Percentiles rank a stretch among this genome's conserved stretches.
Conservation (phyloP, 2,329 filamentous ascomycete species). For the Exserohilum rostratum region DNA sequence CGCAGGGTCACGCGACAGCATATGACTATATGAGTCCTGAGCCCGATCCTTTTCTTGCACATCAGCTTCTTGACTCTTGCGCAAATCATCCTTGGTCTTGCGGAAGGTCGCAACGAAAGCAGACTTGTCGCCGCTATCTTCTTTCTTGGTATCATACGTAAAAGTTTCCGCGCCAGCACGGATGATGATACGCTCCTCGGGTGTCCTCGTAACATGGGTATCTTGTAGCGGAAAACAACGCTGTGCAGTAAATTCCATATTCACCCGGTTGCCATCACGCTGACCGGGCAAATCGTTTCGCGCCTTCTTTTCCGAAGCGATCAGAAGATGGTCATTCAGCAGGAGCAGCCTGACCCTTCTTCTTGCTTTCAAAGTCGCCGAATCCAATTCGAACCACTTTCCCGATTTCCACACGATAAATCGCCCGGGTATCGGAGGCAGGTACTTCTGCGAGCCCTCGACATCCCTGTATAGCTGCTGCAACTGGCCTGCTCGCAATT, state of each 20-base stretch:
- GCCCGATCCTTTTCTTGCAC: slow-evolving; percentile 85
- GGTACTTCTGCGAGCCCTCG: slow-evolving; percentile 96
- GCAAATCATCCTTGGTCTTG: slow-evolving; percentile 89
- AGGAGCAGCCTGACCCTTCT: slow-evolving; percentile 89
- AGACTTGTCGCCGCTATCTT: slow-evolving; percentile 78
- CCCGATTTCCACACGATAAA: slow-evolving; percentile 94
- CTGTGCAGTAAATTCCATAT: slow-evolving; percentile 81
- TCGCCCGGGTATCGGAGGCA: slow-evolving; percentile 87
- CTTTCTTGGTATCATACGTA: slow-evolving; percentile 89
- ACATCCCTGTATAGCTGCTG: slow-evolving; percentile 93
- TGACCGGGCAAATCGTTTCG: slow-evolving; percentile 70
- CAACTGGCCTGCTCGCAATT: slow-evolving; percentile 70
- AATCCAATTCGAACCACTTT: slow-evolving; percentile 94
- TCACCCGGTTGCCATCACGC: slow-evolving; percentile 48
- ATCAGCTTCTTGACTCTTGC: slow-evolving; percentile 83
- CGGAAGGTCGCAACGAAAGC: slow-evolving; percentile 85
- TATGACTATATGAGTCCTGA: slow-evolving; percentile 84
- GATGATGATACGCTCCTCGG: slow-evolving; percentile 73
- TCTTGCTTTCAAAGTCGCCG: slow-evolving; percentile 93
- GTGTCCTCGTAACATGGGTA: slow-evolving; percentile 87
- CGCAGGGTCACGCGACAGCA: slow-evolving; percentile 77
- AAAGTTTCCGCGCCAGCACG: slow-evolving; percentile 89
- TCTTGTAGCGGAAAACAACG: slow-evolving; percentile 93
- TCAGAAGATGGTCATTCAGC: slow-evolving; percentile 90
- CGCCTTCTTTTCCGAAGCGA: slow-evolving; percentile 93